Conservation (phyloP, 1,139 yeast genomes). For the Magnusiomyces magnusii region DNA sequence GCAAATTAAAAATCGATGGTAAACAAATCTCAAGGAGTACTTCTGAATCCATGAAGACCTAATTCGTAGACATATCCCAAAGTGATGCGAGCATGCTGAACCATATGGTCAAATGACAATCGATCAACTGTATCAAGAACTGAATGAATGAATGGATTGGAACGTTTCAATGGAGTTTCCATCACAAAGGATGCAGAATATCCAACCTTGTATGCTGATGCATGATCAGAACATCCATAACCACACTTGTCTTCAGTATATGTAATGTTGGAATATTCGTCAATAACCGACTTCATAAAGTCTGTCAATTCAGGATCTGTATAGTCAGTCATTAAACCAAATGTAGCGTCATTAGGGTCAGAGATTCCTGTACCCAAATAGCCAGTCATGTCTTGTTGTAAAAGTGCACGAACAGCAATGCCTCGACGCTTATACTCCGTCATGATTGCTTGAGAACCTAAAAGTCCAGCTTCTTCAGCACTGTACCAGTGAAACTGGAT, state of each 20-base stretch:
- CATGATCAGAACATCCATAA: conserved; percentile 90
- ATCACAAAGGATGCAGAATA: conserved; percentile 77
- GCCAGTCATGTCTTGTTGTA: conserved; percentile 97
- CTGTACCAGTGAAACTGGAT: conserved; percentile 91
- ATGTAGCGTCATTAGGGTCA: conserved; percentile 59
- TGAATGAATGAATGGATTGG: conserved; percentile 67
- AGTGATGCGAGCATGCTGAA: conserved; percentile 69
- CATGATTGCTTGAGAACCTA: conserved; percentile 81
- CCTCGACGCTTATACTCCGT: conserved; percentile 42
- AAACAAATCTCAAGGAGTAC: background rate
- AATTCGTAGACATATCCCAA: conserved; percentile 66
- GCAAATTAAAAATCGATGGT: too few species aligned
- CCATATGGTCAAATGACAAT: conserved; percentile 67
- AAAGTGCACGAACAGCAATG: conserved; percentile 61
- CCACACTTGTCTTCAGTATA: conserved; percentile 76
- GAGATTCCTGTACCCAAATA: conserved; percentile 49
- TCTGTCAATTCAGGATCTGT: conserved; percentile 10
- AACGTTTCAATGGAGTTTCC: conserved; percentile 60
- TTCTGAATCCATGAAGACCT: conserved; percentile 34
- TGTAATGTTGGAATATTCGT: conserved; percentile 39
- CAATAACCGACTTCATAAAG: conserved; percentile 11
- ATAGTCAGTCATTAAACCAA: conserved; percentile 62
- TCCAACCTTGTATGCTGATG: conserved; percentile 75
- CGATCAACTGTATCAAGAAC: conserved; percentile 74
- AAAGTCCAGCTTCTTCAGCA: conserved; percentile 89